Conservation (phyloP, 2,329 filamentous ascomycete genomes). For the Periglandula ipomoeae region DNA sequence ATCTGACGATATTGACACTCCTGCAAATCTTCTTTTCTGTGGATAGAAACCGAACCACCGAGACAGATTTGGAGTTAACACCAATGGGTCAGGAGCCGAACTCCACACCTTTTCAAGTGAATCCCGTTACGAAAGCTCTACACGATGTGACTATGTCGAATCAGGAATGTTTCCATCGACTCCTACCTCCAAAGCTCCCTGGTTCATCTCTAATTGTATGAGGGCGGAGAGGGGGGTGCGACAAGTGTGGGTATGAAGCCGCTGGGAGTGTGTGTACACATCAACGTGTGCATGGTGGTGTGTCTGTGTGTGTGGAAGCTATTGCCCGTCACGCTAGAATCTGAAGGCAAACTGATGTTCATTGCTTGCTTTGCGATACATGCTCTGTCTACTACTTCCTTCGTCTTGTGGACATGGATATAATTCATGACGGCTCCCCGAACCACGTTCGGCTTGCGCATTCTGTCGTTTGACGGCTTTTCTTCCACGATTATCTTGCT, state of each 20-base stretch:
- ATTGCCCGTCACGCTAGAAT: neutral
- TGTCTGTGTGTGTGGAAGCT: neutral
- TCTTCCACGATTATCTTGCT: neutral
- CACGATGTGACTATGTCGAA: conserved; percentile 3
- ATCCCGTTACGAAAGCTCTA: neutral
- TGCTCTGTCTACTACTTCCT: neutral
- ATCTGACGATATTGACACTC: neutral
- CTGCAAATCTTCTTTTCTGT: conserved; percentile 2
- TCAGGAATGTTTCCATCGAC: neutral
- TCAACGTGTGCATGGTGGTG: neutral
- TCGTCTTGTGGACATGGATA: no score
- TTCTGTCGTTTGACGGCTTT: neutral
- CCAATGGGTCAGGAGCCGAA: conserved; percentile 5
- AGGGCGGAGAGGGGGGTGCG: neutral
- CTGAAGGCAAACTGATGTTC: neutral
- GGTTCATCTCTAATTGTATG: no score
- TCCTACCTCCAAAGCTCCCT: no score
- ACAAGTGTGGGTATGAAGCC: neutral
- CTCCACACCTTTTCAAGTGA: conserved; percentile 6
- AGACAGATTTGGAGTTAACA: no score
- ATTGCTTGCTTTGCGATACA: neutral
- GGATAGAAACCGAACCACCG: no score
- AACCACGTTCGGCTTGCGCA: neutral
- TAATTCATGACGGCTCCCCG: neutral
- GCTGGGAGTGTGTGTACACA: neutral